These are phyloP conservation scores for Penicillium sp. DNA, from an alignment of 2,329 filamentous ascomycete genomes.

Conservation along the genomic window DNA sequence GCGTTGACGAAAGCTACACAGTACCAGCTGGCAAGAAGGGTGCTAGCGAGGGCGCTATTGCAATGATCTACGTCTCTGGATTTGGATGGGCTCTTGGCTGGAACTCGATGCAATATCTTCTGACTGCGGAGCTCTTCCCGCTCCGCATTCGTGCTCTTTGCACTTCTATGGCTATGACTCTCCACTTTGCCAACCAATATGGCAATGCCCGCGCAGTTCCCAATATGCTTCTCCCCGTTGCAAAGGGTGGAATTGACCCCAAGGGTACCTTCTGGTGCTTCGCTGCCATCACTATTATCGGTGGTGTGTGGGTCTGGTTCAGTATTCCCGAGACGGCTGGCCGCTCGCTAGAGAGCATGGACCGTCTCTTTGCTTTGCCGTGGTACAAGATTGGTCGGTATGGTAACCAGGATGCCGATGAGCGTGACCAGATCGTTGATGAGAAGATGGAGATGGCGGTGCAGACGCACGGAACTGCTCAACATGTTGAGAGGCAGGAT, in stretches of 20 bases:
- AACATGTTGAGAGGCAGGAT: constrained; percentile 24
- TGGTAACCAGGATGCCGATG: constrained; percentile 34
- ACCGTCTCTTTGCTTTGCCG: constrained; percentile 67
- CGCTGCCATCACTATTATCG: constrained; percentile 64
- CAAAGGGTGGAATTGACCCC: constrained; percentile 46
- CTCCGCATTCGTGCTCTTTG: constrained; percentile 70
- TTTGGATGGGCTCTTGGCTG: constrained; percentile 70
- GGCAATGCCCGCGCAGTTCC: constrained; percentile 74
- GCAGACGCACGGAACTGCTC: constrained; percentile 11
- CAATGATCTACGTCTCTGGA: constrained; percentile 70
- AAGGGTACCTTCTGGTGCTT: constrained; percentile 79
- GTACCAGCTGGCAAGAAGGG: constrained; percentile 52
- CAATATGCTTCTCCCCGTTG: constrained; percentile 62
- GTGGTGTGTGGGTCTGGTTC: constrained; percentile 69
- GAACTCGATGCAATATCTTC: constrained; percentile 76
- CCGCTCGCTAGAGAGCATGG: constrained; percentile 59
- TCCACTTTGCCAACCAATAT: constrained; percentile 78
- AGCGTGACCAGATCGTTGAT: constrained; percentile 26
- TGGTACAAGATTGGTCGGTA: constrained; percentile 70
- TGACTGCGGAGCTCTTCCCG: constrained; percentile 76
- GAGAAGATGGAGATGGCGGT: constrained; percentile 28
- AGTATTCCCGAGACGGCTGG: constrained; percentile 72
- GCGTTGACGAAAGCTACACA: constrained; percentile 49
- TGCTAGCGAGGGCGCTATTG: constrained; percentile 64
- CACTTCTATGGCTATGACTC: constrained; percentile 71